Evolutionary conservation across 2,329 filamentous ascomycete genomes (phyloP).

Genomic region (Lojkania enalia): DNA sequence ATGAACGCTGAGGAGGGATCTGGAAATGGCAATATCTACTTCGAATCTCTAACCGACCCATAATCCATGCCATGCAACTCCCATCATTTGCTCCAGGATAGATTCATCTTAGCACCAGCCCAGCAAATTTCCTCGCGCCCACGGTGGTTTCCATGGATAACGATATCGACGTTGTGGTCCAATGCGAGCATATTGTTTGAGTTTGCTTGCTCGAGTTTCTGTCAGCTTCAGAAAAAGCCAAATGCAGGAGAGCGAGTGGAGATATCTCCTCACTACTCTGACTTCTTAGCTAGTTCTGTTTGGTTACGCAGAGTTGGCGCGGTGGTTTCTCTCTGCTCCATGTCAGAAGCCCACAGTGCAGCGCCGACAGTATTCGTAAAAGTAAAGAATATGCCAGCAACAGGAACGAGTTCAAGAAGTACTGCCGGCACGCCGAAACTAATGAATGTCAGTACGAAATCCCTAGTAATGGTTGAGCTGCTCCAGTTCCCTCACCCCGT

Average conservation of each 20-base stretch:
- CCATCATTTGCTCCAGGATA: too few species aligned
- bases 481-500: constrained; percentile 73
- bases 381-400: constrained; percentile 79
- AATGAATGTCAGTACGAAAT: constrained; percentile 13
- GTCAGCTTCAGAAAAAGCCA: background rate
- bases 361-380: constrained; percentile 93
- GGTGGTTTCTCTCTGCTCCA: constrained; percentile 58
- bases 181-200: constrained; percentile 13
- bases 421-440: constrained; percentile 76
- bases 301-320: constrained; percentile 43
- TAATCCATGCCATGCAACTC: background rate
- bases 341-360: constrained; percentile 90
- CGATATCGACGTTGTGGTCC: constrained; percentile 22
- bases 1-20: too few species aligned
- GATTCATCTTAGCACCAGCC: constrained; percentile 35
- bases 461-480: too few species aligned
- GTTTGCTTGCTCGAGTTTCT: constrained; percentile 10
- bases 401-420: constrained; percentile 80
- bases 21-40: too few species aligned
- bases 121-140: constrained; percentile 35
- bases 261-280: constrained; percentile 36
- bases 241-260: background rate
- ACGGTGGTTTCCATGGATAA: constrained; percentile 43
- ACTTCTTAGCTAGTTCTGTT: constrained; percentile 38
- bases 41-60: background rate